Evolutionary conservation across 352 stramenopile genomes (phyloP), one percentile per base, ranked within the genome.

Genomic region (Globisporangium okanoganense): DNA sequence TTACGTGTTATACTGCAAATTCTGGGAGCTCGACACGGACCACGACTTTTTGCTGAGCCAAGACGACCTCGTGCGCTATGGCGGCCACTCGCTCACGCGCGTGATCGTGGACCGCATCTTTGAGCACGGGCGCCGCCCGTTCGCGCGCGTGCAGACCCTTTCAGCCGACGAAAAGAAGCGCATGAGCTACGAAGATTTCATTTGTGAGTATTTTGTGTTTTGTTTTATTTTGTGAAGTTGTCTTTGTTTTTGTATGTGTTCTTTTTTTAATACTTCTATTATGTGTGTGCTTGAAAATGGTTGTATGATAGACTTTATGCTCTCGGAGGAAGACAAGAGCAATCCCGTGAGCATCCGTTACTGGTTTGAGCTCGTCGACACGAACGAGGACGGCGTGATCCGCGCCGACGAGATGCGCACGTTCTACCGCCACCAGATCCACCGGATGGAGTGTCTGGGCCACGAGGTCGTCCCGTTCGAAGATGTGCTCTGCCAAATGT

Each of bases 1-100:
- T 66, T 99, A 99, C 75, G 97, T 99, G 53, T 71, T 99, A 36
- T 99, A 99, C 75, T 99, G 97, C 79, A 96, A 98, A 67, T 99
- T 99, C 66, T 99, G 97, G 96, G 97, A 99, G 68, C 87, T 99
- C 24, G 97, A 99, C 79, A 94, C 95, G 49, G 86, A 95, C 57
- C 86, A 94, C 67, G 86, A 95, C 57, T 95, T 95, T 58, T 67
- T 91, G 25, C 71, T 95, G 36, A 92, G 77, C 51, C 81, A 72
- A 29, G 86, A 95, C 56, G 86, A 95, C 57, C 76, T 95, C 56
- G 79, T 91, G 50, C 82, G 86, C 43, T 95, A 95, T 70, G 86
- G 84, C 7, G 82, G 81, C 50, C 86, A 95, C 60, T 78, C 82
- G 44, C 70, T 95, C 62, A 95, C 86, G 66, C 78, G 85, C 56